phyloP scores from a whole-genome alignment of 768 basidiomycete species.

The Russula vinacea region DNA sequence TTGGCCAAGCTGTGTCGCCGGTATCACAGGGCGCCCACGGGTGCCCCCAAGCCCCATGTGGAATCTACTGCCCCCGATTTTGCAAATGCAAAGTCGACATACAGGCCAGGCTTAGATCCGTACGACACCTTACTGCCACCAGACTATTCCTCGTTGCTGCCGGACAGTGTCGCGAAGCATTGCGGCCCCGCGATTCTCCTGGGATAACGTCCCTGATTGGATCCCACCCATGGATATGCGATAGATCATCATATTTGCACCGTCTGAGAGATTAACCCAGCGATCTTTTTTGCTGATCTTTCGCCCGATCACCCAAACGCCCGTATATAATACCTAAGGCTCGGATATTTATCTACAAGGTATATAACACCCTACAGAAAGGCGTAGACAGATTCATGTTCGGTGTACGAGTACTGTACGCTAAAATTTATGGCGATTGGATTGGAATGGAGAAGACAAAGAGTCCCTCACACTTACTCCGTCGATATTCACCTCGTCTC shows the following conservation, averaged over 20 bases:
- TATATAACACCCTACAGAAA: conserved; percentile 9
- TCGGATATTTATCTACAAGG: conserved; percentile 5
- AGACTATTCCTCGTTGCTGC: conserved; percentile 54
- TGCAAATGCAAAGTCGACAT: conserved; percentile 36
- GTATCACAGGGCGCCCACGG: conserved; percentile 2
- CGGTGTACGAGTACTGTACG: conserved; percentile 9
- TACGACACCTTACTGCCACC: conserved; percentile 54
- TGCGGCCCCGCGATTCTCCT: conserved; percentile 55
- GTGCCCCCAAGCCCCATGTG: conserved; percentile 25
- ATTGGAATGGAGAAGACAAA: too few species aligned
- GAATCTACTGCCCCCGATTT: conserved; percentile 35
- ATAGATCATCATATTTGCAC: conserved; percentile 33
- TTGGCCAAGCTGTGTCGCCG: conserved; percentile 18
- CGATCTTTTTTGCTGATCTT: background rate
- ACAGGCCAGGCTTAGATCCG: conserved; percentile 48
- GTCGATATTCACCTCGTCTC: too few species aligned
- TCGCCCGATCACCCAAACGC: background rate
- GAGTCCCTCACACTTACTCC: background rate
- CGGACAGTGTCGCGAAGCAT: conserved; percentile 50
- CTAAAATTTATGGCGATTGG: background rate
- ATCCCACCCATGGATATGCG: conserved; percentile 60
- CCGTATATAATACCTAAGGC: background rate
- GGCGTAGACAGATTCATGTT: conserved; percentile 7
- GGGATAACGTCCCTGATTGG: conserved; percentile 66
- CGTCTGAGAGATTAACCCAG: background rate